Percentiles rank a stretch among this genome's conserved stretches.
These are phyloP conservation scores for Phaseolus lunatus DNA, from an alignment of 306 rosid species.

Conservation along the genomic window DNA sequence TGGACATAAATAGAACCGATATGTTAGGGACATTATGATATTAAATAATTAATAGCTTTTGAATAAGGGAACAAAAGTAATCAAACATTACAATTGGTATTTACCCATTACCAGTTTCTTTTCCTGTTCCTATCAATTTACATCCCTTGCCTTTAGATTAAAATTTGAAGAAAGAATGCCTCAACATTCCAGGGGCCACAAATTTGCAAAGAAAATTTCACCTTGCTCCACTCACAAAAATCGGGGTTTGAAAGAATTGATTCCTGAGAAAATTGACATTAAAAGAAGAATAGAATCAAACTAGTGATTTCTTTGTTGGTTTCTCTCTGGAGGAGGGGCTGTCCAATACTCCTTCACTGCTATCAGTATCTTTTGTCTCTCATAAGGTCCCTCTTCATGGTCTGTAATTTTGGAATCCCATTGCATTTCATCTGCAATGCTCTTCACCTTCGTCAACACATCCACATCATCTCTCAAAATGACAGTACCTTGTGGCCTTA, in stretches of 20 bases:
- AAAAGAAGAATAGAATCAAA: constrained; percentile 38
- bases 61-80: background rate
- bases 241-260: constrained; percentile 43
- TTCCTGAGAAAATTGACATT: constrained; percentile 39
- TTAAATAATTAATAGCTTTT: background rate
- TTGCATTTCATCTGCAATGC: constrained; percentile 67
- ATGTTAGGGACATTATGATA: background rate
- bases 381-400: constrained; percentile 79
- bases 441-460: constrained; percentile 64
- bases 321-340: constrained; percentile 52
- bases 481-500: constrained; percentile 79
- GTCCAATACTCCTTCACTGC: constrained; percentile 85
- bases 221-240: constrained; percentile 26
- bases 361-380: constrained; percentile 69
- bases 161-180: constrained; percentile 27
- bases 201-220: constrained; percentile 8
- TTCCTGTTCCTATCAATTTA: constrained; percentile 26
- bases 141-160: constrained; percentile 28
- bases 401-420: constrained; percentile 72
- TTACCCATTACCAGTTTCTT: background rate
- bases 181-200: constrained; percentile 8
- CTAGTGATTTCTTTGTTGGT: constrained; percentile 40
- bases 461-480: constrained; percentile 88
- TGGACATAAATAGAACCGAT: background rate
- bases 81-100: background rate